Base-by-base conservation (phyloP, 306 rosid genomes). In the Malus sieversii region DNA sequence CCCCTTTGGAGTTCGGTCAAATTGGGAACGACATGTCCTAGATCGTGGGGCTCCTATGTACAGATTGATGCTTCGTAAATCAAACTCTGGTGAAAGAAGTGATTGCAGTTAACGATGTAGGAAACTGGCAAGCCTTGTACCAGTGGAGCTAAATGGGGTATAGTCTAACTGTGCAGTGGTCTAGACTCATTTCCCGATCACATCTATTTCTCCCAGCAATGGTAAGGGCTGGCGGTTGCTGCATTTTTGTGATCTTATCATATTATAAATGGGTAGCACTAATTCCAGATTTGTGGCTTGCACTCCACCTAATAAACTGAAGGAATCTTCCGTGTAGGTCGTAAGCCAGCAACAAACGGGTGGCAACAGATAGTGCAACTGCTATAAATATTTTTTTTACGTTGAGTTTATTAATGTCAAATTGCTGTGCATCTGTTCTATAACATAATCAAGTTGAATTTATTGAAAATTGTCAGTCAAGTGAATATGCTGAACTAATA, bases 1-100 rank as follows among this genome's bases (percentile, higher is more conserved):
- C 75, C 97, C 92, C 7, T 90, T 89, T 68, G 91, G 93, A 65
- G 85, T 92, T 59, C 82, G 82, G 62, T 92, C 97, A 57, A 97
- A 95, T 55, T 95, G 97, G 98, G 98, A 95, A 70, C 89, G 29
- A 23, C 97, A 87, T 73, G 98, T 92, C 63, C 61, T 95, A 42
- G 91, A 85, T 62, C 96, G 91, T 1, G 92, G 92, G 18, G 87
- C 69, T 40, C 96, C 93, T 3, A 92, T 91, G 97, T 91, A 88
- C 77, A 69, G 94, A 58, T 76, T 83, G 82, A 87, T 93, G 93
- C 90, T 93, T 62, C 80, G 85, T 48, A 90, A 94, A 82, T 83
- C 86, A 79, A 33, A 72, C 23, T 48, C 40, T 48, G 18, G 20
- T 15, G 72, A 69, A 71, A 57, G 77, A 90, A 79, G 81, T 68